These are phyloP conservation scores for Chimonanthus salicifolius DNA, from an alignment of 164 flowering plant species.

Conservation along the genomic window DNA sequence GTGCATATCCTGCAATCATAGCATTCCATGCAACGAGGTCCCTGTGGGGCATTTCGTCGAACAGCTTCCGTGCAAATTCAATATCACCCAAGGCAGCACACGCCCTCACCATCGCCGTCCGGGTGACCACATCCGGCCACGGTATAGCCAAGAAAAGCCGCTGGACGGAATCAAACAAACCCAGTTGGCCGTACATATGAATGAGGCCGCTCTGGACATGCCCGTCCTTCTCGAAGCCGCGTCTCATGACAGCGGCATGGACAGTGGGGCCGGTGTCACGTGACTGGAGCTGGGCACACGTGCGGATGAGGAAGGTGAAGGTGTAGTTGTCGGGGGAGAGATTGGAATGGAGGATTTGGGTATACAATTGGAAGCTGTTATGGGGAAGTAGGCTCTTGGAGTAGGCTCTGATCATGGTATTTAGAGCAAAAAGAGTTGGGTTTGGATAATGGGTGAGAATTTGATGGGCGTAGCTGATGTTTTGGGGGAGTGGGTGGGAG, in stretches of 20 bases:
- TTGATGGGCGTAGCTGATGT: constrained; percentile 30
- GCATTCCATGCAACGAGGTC: constrained; percentile 51
- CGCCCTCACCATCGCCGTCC: constrained; percentile 44
- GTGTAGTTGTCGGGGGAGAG: constrained; percentile 48
- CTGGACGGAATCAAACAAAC: constrained; percentile 22
- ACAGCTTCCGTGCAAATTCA: constrained; percentile 33
- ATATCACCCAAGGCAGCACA: constrained; percentile 38
- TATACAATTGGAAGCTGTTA: constrained; percentile 30
- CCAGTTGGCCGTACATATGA: constrained; percentile 42
- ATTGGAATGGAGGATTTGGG: constrained; percentile 21
- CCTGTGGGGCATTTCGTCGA: constrained; percentile 46
- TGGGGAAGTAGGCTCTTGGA: constrained; percentile 38
- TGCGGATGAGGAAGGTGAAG: constrained; percentile 40
- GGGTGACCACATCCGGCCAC: constrained; percentile 43
- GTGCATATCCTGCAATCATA: constrained; percentile 48
- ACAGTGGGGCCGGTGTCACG: constrained; percentile 20
- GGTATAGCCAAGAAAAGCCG: constrained; percentile 20
- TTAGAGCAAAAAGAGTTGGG: constrained; percentile 38
- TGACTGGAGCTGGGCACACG: constrained; percentile 32
- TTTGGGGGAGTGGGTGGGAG: constrained; percentile 25
- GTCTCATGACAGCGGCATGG: constrained; percentile 27
- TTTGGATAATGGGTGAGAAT: constrained; percentile 18
- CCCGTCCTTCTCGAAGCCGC: constrained; percentile 37
- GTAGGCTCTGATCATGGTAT: constrained; percentile 50
- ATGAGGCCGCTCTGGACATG: constrained; percentile 53